Evolutionary conservation across 176 grass and related monocot species (phyloP).

Genomic region (Triticum monococcum): DNA sequence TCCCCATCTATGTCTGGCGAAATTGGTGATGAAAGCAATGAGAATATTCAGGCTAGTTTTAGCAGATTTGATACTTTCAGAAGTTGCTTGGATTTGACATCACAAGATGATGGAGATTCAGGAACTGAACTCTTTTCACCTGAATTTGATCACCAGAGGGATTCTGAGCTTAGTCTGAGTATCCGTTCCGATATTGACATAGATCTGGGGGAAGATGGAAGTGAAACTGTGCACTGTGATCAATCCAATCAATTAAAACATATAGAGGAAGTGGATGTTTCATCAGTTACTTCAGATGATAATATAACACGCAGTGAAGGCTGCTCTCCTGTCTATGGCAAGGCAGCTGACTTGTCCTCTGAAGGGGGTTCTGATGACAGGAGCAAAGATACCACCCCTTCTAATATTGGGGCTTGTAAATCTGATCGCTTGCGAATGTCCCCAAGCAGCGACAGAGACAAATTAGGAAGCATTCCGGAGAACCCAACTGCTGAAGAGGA

Average conservation of each 20-base stretch:
- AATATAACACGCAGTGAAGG: slow-evolving; percentile 17
- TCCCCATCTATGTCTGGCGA: slow-evolving; percentile 8
- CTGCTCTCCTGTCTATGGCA: neutral
- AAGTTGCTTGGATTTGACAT: slow-evolving; percentile 85
- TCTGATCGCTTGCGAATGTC: slow-evolving; percentile 34
- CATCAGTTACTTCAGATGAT: slow-evolving; percentile 17
- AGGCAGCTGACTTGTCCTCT: slow-evolving; percentile 30
- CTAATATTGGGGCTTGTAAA: slow-evolving; percentile 19
- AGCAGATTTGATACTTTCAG: slow-evolving; percentile 71
- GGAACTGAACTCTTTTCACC: slow-evolving; percentile 48
- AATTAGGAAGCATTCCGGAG: slow-evolving; percentile 53
- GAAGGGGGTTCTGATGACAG: slow-evolving; percentile 16
- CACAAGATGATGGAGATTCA: slow-evolving; percentile 54
- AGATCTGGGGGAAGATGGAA: slow-evolving; percentile 36
- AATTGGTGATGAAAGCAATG: slow-evolving; percentile 14
- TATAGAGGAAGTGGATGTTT: slow-evolving; percentile 35
- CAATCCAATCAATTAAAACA: slow-evolving; percentile 32
- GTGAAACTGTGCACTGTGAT: slow-evolving; percentile 24
- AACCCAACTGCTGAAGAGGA: slow-evolving; percentile 58
- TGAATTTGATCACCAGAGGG: slow-evolving; percentile 41
- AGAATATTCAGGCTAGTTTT: slow-evolving; percentile 33
- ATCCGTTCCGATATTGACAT: slow-evolving; percentile 40
- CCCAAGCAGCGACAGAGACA: slow-evolving; percentile 47
- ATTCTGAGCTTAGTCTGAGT: slow-evolving; percentile 32
- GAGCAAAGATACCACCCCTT: slow-evolving; percentile 25